Evolutionary conservation across 306 rosid species (phyloP), one percentile per base, ranked within the genome.

Genomic region (Lathyrus sativus): DNA sequence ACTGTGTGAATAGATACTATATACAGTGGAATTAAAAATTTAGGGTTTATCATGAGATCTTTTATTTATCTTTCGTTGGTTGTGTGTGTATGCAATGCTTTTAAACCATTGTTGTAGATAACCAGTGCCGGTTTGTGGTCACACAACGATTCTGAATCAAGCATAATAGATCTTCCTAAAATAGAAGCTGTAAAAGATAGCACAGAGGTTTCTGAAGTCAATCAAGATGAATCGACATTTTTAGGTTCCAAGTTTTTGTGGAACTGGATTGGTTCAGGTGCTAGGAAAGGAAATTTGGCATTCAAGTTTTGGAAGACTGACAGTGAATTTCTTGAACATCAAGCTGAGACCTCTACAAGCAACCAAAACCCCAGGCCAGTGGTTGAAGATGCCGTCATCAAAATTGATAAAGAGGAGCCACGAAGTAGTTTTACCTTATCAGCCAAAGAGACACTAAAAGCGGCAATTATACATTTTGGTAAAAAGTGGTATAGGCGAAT

Each of bases 61-160:
- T 17, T 68, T 65, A 43, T 19, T 15, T 60, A 31, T 72, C 68
- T 76, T 76, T 62, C 56, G 73, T 77, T 72, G 56, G 64, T 67
- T 77, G 68, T 19, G 59, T 38, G 54, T 74, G 13, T 42, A 62
- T 71, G 69, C 74, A 61, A 8, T 73, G 57, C 33, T 65, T 56
- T 63, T 22, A 24, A 39, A 15, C 9, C 48, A 54, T 46, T 67
- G 62, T 35, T 68, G 65, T 71, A 95, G 99, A 85, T 95, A 67
- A 87, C 95, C 39, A 87, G 90, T 75, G 82, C 85, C 15, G 95
- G 99, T 70, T 73, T 91, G 80, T 95, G 97, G 99, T 81, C 86
- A 14, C 89, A 64, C 67, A 85, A 85, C 68, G 86, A 78, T 62
- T 76, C 88, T 51, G 96, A 87, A 28, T 77, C 85, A 9, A 75